These are phyloP conservation scores for Fusarium palustre DNA, from an alignment of 2,329 filamentous ascomycete genomes.

Conservation along the genomic window DNA sequence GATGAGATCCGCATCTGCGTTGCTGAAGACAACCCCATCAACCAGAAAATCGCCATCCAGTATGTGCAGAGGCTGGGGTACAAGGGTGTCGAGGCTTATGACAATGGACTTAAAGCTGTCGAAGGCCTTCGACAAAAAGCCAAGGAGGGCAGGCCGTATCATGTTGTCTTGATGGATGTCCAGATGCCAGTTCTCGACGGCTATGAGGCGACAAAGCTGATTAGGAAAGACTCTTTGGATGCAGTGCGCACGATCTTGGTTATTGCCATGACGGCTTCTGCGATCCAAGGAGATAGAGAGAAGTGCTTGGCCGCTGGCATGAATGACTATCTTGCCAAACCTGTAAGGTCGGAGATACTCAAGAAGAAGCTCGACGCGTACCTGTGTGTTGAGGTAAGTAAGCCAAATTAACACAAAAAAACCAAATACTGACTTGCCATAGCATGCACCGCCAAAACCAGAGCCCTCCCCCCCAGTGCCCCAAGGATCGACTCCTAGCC, in stretches of 20 bases:
- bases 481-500: constrained; percentile 13
- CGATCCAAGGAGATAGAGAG: constrained; percentile 93
- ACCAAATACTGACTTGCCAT: constrained; percentile 21
- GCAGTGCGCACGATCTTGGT: constrained; percentile 86
- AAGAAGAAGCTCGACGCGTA: constrained; percentile 81
- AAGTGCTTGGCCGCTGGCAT: constrained; percentile 96
- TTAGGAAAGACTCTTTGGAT: constrained; percentile 81
- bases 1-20: constrained; percentile 89
- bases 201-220: constrained; percentile 87
- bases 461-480: constrained; percentile 13
- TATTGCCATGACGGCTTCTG: constrained; percentile 96
- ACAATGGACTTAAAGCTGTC: constrained; percentile 88
- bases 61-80: constrained; percentile 90
- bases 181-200: constrained; percentile 96
- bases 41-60: constrained; percentile 92
- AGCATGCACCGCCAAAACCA: constrained; percentile 29
- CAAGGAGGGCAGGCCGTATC: constrained; percentile 79
- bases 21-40: constrained; percentile 94
- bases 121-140: constrained; percentile 83
- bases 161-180: constrained; percentile 94
- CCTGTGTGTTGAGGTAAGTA: constrained; percentile 55
- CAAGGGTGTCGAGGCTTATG: constrained; percentile 83
- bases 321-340: constrained; percentile 97
- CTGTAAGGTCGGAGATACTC: constrained; percentile 87
- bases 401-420: background rate